Evolutionary conservation across 1,284 basidiomycete species (phyloP).

Genomic region (Leccinum laetum): DNA sequence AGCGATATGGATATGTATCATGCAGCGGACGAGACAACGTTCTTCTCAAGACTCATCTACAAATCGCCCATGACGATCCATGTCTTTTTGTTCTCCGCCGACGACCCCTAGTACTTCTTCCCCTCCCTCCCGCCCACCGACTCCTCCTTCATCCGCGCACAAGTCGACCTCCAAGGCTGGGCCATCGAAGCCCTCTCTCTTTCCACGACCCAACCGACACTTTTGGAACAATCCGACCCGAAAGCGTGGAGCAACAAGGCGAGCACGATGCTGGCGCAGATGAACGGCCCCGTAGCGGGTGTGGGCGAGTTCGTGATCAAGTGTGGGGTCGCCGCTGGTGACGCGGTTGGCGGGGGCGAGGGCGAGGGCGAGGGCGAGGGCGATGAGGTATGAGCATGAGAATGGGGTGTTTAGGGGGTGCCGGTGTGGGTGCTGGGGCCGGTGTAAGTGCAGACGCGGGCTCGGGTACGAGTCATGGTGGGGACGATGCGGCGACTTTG

Average conservation of each 20-base stretch:
- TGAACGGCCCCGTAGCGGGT: slow-evolving; percentile 37
- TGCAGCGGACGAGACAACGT: too few species aligned
- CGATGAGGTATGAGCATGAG: slow-evolving; percentile 87
- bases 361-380: slow-evolving; percentile 63
- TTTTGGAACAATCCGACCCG: too few species aligned
- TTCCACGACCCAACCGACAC: too few species aligned
- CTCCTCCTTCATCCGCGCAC: too few species aligned
- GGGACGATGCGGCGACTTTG: slow-evolving; percentile 13
- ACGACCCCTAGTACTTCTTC: slow-evolving; percentile 81
- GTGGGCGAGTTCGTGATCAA: slow-evolving; percentile 93
- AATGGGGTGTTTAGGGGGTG: slow-evolving; percentile 61
- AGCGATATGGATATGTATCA: too few species aligned
- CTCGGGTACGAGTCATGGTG: background rate
- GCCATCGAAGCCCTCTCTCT: too few species aligned
- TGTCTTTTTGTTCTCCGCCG: slow-evolving; percentile 94
- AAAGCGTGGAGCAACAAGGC: too few species aligned
- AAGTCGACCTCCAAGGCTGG: too few species aligned
- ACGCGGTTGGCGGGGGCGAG: slow-evolving; percentile 85
- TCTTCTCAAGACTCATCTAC: slow-evolving; percentile 61
- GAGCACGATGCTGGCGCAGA: too few species aligned
- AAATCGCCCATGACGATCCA: slow-evolving; percentile 96
- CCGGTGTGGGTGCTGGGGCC: slow-evolving; percentile 1
- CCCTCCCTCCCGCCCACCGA: slow-evolving; percentile 74
- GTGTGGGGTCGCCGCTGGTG: slow-evolving; percentile 62
- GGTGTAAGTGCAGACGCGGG: slow-evolving; percentile 1